These are phyloP conservation scores for Cystobasidium slooffiae DNA, from an alignment of 1,284 basidiomycete genomes.

Conservation along the genomic window DNA sequence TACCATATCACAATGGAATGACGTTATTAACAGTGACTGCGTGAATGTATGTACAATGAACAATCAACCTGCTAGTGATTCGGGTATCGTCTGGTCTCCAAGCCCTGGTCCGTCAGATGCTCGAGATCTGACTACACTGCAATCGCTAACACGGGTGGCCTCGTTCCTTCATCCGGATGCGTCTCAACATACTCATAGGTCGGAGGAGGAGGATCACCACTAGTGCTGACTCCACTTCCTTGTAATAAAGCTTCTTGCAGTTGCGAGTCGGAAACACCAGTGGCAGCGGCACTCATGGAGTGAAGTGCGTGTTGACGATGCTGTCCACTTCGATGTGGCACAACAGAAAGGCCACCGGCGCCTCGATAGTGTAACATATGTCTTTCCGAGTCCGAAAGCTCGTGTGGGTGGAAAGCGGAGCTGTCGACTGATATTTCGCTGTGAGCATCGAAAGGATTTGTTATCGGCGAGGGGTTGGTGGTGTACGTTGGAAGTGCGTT, in stretches of 20 bases:
- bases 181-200: conserved; percentile 26
- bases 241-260: conserved; percentile 14
- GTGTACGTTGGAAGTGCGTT: conserved; percentile 37
- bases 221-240: background rate
- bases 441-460: conserved; percentile 18
- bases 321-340: background rate
- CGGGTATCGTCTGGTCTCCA: too few relatives aligned
- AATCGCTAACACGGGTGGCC: background rate
- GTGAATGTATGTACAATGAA: too few relatives aligned
- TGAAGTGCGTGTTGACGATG: background rate
- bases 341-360: background rate
- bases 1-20: too few relatives aligned
- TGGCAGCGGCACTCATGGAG: conserved; percentile 8
- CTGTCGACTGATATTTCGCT: conserved; percentile 10
- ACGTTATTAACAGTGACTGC: too few relatives aligned
- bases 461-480: background rate
- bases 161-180: conserved; percentile 5
- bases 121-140: background rate
- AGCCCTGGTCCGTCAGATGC: too few relatives aligned
- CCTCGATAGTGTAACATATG: conserved; percentile 11
- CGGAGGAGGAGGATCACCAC: conserved; percentile 11
- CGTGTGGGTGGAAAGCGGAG: conserved; percentile 42
- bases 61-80: too few relatives aligned
- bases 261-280: conserved; percentile 20
- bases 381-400: conserved; percentile 41